phyloP scores from a whole-genome alignment of 2,329 filamentous ascomycete genomes.

The Talaromyces verruculosus region DNA sequence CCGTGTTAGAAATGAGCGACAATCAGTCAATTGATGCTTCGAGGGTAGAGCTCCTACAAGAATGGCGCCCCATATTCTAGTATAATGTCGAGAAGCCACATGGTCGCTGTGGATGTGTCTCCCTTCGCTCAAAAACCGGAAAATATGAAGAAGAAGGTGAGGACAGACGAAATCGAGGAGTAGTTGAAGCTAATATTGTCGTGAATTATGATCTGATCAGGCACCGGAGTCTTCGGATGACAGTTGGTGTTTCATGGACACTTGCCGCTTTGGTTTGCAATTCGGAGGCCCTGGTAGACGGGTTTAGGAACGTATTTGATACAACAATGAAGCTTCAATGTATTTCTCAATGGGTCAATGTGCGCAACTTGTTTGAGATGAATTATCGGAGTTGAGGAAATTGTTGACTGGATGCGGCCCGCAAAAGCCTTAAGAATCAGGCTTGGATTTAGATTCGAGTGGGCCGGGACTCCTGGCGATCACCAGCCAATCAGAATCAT shows the following conservation, averaged over 20 bases:
- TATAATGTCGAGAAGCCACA: conserved; percentile 42
- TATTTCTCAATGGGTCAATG: background rate
- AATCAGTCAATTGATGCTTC: conserved; percentile 3
- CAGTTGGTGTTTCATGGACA: background rate
- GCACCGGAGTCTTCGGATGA: background rate
- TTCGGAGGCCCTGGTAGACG: background rate
- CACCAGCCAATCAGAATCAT: background rate
- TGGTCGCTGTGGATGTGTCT: conserved; percentile 24
- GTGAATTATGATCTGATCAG: background rate
- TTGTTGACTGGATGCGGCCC: conserved; percentile 1
- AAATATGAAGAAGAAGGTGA: background rate
- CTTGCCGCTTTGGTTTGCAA: background rate
- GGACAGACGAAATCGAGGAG: background rate
- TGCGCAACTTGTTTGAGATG: background rate
- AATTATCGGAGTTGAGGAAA: background rate
- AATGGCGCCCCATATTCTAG: conserved; percentile 51
- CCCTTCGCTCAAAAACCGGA: background rate
- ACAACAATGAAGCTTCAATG: background rate
- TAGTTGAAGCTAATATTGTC: background rate
- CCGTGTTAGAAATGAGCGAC: conserved; percentile 1
- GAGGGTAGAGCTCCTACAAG: conserved; percentile 43
- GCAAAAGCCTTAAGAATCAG: conserved; percentile 2
- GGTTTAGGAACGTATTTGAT: background rate
- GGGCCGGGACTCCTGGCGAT: conserved; percentile 13
- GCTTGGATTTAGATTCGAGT: background rate